These are phyloP conservation scores for Carex parvula DNA, from an alignment of 176 grass and related monocot species.

Conservation along the genomic window DNA sequence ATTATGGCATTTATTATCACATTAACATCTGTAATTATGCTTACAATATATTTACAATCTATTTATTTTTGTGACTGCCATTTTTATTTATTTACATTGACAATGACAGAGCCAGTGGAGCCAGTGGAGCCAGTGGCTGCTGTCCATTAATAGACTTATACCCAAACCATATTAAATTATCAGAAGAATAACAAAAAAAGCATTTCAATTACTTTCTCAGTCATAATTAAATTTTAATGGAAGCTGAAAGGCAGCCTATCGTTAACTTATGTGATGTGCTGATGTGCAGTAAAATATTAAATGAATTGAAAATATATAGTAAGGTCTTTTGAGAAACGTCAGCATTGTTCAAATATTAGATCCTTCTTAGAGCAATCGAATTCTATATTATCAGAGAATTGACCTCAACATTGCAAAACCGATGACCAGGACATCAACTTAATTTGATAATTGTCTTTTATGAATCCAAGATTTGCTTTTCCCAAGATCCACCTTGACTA, in stretches of 20 bases:
- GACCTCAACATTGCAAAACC: not conserved
- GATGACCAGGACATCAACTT: not conserved
- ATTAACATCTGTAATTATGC: not conserved
- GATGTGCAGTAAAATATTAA: no score
- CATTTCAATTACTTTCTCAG: no score
- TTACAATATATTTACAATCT: not conserved
- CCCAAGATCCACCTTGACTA: not conserved
- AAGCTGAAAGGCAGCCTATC: no score
- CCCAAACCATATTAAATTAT: no score
- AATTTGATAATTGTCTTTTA: not conserved
- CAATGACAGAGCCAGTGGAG: not conserved
- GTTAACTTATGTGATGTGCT: not conserved
- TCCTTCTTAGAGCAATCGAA: not conserved
- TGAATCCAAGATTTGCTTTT: not conserved
- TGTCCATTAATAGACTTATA: no score
- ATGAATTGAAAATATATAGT: not conserved
- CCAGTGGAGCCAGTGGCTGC: no score
- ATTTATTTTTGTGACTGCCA: not conserved
- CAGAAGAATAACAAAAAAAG: no score
- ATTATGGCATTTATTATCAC: not conserved
- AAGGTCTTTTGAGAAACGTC: not conserved
- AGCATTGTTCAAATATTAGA: not conserved
- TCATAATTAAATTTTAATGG: no score
- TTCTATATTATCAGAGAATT: not conserved
- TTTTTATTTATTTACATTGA: not conserved